phyloP scores from a whole-genome alignment of 129 eudicot genomes.

The Gnaphalium uliginosum region DNA sequence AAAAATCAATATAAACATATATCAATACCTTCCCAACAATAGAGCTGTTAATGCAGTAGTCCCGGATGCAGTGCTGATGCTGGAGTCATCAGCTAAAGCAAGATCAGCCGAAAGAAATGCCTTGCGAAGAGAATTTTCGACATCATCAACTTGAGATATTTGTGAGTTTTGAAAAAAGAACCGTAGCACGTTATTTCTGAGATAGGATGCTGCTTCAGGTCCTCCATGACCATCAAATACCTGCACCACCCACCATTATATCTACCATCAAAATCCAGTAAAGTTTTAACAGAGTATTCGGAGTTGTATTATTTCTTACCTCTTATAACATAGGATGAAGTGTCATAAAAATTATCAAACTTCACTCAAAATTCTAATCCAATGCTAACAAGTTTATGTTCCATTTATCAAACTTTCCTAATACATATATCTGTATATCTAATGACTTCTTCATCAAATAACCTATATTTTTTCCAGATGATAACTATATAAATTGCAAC shows the following conservation, averaged over 20 bases:
- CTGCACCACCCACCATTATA: conserved; percentile 28
- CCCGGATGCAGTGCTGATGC: conserved; percentile 65
- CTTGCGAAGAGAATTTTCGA: conserved; percentile 55
- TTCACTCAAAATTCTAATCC: not conserved
- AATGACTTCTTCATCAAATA: too few relatives aligned
- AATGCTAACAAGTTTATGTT: too few relatives aligned
- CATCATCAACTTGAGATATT: conserved; percentile 48
- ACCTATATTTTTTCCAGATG: not conserved
- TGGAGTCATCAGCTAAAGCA: conserved; percentile 67
- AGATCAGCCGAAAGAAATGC: conserved; percentile 64
- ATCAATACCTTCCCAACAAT: conserved; percentile 56
- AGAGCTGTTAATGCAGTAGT: conserved; percentile 84
- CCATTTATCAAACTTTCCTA: not conserved
- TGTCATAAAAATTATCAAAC: not conserved
- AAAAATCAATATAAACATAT: too few relatives aligned
- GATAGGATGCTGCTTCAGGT: conserved; percentile 79
- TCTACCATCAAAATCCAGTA: not conserved
- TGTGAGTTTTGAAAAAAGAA: conserved; percentile 55
- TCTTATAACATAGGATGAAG: too few relatives aligned
- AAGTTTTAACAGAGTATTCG: not conserved
- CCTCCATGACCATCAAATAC: conserved; percentile 96
- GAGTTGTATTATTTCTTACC: too few relatives aligned
- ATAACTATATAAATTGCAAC: not conserved
- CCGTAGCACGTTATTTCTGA: conserved; percentile 48
- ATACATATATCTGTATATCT: not conserved